Percentiles rank a stretch among this genome's conserved stretches.
Evolutionary conservation across 2,329 filamentous ascomycete species (phyloP).

Genomic region (Phaeophleospora eucalypticola): DNA sequence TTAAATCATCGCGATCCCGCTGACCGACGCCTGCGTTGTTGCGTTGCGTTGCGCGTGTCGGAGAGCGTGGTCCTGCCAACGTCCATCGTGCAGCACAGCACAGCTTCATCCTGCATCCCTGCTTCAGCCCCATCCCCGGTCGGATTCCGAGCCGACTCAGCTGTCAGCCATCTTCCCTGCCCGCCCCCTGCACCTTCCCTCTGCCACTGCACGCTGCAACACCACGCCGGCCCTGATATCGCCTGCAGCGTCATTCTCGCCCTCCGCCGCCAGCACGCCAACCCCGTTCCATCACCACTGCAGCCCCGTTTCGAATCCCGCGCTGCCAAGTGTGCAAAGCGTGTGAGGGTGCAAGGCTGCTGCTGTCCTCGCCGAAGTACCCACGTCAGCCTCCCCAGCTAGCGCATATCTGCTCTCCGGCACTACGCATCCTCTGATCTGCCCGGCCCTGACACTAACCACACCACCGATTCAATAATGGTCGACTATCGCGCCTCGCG

Average conservation of each 20-base stretch:
- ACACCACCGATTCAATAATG: slow-evolving; percentile 12
- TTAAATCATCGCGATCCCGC: no score
- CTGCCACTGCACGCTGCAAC: slow-evolving; percentile 5
- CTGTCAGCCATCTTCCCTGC: neutral
- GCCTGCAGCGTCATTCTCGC: slow-evolving; percentile 22
- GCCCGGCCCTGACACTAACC: neutral
- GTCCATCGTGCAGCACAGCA: no score
- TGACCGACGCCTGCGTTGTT: no score
- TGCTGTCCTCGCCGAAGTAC: neutral
- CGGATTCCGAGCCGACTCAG: neutral
- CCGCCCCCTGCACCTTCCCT: neutral
- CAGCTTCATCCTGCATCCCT: no score
- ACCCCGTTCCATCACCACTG: no score
- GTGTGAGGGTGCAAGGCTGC: no score
- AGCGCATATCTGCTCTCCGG: neutral
- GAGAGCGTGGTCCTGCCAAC: no score
- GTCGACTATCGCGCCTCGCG: slow-evolving; percentile 10
- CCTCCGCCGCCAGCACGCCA: neutral
- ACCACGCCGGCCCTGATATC: slow-evolving; percentile 14
- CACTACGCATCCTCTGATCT: neutral
- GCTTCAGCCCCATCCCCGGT: neutral
- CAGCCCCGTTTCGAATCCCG: no score
- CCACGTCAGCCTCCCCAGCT: neutral
- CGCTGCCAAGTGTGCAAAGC: no score
- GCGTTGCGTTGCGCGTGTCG: no score